phyloP scores from a whole-genome alignment of 495 filamentous ascomycete genomes.

The Xylaria intraflava region DNA sequence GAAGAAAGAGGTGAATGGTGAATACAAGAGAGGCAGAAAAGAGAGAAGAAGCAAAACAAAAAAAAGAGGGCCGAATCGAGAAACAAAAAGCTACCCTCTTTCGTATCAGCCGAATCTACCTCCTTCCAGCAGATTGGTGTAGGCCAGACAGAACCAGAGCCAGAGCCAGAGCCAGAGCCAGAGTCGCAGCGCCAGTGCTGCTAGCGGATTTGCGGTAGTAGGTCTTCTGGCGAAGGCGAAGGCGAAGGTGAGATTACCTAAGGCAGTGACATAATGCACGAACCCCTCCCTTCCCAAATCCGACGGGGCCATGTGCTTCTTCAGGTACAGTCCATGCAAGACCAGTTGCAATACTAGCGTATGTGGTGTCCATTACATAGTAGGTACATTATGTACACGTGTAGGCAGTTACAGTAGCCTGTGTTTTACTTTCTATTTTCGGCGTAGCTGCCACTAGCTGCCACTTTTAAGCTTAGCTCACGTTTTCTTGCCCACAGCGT shows the following conservation, averaged over 20 bases:
- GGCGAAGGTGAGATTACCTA: not conserved
- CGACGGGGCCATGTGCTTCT: slow-evolving; percentile 11
- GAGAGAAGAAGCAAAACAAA: not conserved
- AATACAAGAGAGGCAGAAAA: not conserved
- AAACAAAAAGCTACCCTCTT: not conserved
- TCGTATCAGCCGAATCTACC: not conserved
- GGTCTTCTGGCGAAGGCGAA: too few relatives aligned
- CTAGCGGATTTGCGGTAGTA: too few relatives aligned
- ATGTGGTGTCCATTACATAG: too few relatives aligned
- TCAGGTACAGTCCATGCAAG: slow-evolving; percentile 7
- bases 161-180: not conserved
- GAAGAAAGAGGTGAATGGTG: not conserved
- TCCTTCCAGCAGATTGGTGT: not conserved
- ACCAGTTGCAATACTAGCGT: not conserved
- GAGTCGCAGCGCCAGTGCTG: not conserved
- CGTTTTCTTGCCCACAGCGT: not conserved
- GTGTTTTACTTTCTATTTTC: slow-evolving; percentile 8
- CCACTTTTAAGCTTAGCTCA: not conserved
- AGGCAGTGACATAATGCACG: not conserved
- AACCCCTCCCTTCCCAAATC: slow-evolving; percentile 7
- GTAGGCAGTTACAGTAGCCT: too few relatives aligned
- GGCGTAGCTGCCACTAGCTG: too few relatives aligned
- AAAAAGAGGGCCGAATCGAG: not conserved
- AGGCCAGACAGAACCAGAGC: not conserved
- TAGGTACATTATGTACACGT: too few relatives aligned